Conservation (phyloP, 805 yeast genomes). For the Danielozyma ontarioensis region DNA sequence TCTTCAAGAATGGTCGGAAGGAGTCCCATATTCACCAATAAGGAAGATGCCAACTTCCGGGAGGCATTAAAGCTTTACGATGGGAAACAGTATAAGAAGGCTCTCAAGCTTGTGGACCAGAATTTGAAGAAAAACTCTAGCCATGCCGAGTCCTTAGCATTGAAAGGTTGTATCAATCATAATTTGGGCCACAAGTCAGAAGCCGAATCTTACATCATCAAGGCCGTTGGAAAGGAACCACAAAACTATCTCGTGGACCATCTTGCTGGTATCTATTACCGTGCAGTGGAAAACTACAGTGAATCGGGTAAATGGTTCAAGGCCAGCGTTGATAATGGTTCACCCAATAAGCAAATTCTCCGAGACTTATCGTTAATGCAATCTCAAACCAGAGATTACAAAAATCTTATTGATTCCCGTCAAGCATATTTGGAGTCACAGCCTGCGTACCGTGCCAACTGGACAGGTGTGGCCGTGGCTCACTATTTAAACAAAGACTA, state of each 20-base stretch:
- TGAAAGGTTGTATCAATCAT: slow-evolving; percentile 73
- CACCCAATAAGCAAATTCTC: slow-evolving; percentile 70
- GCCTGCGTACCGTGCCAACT: slow-evolving; percentile 82
- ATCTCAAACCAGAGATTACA: slow-evolving; percentile 72
- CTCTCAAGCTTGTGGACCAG: slow-evolving; percentile 69
- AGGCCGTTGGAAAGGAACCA: slow-evolving; percentile 56
- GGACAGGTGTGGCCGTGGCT: slow-evolving; percentile 87
- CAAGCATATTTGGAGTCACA: slow-evolving; percentile 62
- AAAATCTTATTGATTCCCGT: slow-evolving; percentile 57
- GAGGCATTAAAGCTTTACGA: slow-evolving; percentile 84
- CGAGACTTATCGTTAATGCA: slow-evolving; percentile 80
- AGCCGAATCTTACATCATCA: slow-evolving; percentile 54
- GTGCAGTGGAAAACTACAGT: slow-evolving; percentile 60
- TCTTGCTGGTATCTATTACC: slow-evolving; percentile 77
- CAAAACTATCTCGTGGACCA: slow-evolving; percentile 74
- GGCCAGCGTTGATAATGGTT: slow-evolving; percentile 70
- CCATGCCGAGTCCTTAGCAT: slow-evolving; percentile 76
- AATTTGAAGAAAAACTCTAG: slow-evolving; percentile 69
- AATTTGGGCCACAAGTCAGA: slow-evolving; percentile 55
- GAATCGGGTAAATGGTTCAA: slow-evolving; percentile 78
- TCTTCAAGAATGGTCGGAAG: no score
- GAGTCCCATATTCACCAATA: slow-evolving; percentile 40
- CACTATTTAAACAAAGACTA: slow-evolving; percentile 69
- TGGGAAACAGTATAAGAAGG: slow-evolving; percentile 78
- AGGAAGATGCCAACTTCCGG: slow-evolving; percentile 72